phyloP scores from a whole-genome alignment of 148 eudicot species.

The Rhododendron ovatum region DNA sequence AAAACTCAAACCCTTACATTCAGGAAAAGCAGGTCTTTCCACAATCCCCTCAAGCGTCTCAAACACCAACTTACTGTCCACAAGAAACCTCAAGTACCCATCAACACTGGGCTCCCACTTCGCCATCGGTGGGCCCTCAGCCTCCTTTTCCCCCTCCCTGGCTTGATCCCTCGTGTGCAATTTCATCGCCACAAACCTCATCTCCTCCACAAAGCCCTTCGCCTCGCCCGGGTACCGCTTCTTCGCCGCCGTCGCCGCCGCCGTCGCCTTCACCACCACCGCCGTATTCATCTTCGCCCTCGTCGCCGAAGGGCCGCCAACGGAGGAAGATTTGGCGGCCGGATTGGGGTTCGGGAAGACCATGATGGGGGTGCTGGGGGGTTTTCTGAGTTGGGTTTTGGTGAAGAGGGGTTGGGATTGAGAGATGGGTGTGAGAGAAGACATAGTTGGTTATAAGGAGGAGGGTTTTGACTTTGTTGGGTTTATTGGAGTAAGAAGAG shows the following conservation, averaged over 20 bases:
- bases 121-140: slow-evolving; percentile 52
- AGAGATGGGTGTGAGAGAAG: slow-evolving; percentile 38
- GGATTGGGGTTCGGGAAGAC: slow-evolving; percentile 12
- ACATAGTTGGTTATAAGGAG: slow-evolving; percentile 27
- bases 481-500: neutral
- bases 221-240: slow-evolving; percentile 58
- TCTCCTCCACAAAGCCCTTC: slow-evolving; percentile 92
- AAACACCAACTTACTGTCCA: slow-evolving; percentile 85
- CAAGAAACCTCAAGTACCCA: slow-evolving; percentile 88
- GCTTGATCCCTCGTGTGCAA: slow-evolving; percentile 83
- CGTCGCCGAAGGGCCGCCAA: neutral
- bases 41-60: slow-evolving; percentile 82
- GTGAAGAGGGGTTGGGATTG: slow-evolving; percentile 24
- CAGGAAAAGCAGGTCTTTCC: slow-evolving; percentile 56
- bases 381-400: slow-evolving; percentile 20
- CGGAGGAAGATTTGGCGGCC: neutral
- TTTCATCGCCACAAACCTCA: slow-evolving; percentile 95
- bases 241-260: slow-evolving; percentile 32
- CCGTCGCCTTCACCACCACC: slow-evolving; percentile 20
- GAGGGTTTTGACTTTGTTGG: neutral
- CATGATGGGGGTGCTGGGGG: slow-evolving; percentile 11
- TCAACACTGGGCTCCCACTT: slow-evolving; percentile 83
- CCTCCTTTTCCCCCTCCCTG: slow-evolving; percentile 72
- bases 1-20: slow-evolving; percentile 47
- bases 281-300: slow-evolving; percentile 9